A percentile compares a stretch with the other conserved stretches of the same genome.
phyloP scores from a whole-genome alignment of 2,329 filamentous ascomycete genomes.

The Tolypocladium album region DNA sequence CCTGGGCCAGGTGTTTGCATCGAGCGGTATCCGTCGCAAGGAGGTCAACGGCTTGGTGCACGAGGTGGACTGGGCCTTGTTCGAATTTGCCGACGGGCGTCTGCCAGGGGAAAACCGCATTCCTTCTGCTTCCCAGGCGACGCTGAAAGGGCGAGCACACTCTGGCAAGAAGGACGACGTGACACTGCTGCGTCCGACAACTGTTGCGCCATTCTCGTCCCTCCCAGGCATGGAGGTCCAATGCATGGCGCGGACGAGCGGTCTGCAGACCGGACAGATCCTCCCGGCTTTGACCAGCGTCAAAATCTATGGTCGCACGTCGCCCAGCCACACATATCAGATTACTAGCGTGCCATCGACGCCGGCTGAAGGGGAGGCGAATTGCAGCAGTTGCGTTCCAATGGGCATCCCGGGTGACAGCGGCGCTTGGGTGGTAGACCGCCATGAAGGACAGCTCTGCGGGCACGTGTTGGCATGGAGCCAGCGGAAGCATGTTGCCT shows the following conservation, averaged over 20 bases:
- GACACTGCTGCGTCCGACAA: conserved; percentile 38
- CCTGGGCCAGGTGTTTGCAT: conserved; percentile 78
- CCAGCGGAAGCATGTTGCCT: conserved; percentile 67
- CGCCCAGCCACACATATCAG: conserved; percentile 64
- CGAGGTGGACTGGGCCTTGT: conserved; percentile 92
- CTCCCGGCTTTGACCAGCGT: conserved; percentile 70
- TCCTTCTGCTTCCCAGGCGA: conserved; percentile 20
- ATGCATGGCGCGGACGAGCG: conserved; percentile 79
- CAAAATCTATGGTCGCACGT: conserved; percentile 75
- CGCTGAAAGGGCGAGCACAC: conserved; percentile 5
- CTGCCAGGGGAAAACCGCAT: conserved; percentile 64
- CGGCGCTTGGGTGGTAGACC: conserved; percentile 86
- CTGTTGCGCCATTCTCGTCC: conserved; percentile 45
- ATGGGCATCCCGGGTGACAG: conserved; percentile 76
- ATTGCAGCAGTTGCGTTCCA: conserved; percentile 17
- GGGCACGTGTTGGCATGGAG: conserved; percentile 89
- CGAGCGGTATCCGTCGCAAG: conserved; percentile 75
- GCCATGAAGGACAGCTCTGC: conserved; percentile 66
- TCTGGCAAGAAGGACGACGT: conserved; percentile 15
- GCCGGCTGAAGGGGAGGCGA: conserved; percentile 2
- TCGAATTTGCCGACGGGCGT: conserved; percentile 65
- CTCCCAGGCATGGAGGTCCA: conserved; percentile 73
- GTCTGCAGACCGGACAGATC: conserved; percentile 69
- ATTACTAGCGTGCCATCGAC: conserved; percentile 31
- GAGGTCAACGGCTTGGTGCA: conserved; percentile 63